Base-by-base conservation (phyloP, 1,284 basidiomycete genomes). In the Ustilago hordei region DNA sequence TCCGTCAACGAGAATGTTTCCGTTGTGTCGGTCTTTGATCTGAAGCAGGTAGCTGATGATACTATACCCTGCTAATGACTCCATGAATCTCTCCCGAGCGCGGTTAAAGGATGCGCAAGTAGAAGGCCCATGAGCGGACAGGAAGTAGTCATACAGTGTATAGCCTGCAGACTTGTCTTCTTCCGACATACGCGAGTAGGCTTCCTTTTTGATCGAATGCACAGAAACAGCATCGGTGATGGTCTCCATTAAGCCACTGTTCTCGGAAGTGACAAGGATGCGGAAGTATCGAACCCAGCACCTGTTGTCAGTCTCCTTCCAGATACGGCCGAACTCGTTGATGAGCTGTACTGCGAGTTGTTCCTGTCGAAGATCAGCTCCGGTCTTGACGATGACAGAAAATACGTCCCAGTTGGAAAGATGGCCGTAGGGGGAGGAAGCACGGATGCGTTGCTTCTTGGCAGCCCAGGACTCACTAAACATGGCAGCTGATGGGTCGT, bases 1-100 rank as follows among this genome's bases (percentile, higher is more conserved):
- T 60, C 94, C 91, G 86, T 99, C 97, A 43, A 99, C 88, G 4
- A 99, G 90, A 69, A 99, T 99, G 86, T 99, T 99, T 54, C 97
- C 97, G 83, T 99, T 99, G 86, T 99, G 97, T 31, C 97, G 91
- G 87, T 99, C 96, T 87, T 99, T 99, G 87, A 99, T 93, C 88
- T 99, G 97, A 3, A 99, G 90, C 28, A 99, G 91, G 86, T 94
- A 98, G 12, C 94, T 95, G 53, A 98, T 92, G 70, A 99, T 89
- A 1, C 95, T 97, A 87, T 98, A 99, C 12, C 84, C 86, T 69
- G 96, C 97, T 17, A 99, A 89, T 1, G 95, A 97, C 86, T 94
- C 94, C 58, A 94, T 94, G 87, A 99, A 99, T 84, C 79, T 73
- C 45, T 86, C 81, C 93, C 97, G 75, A 90, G 91, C 87, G 93